Conservation (phyloP, 2,329 filamentous ascomycete genomes). For the Aureobasidium sp. region DNA sequence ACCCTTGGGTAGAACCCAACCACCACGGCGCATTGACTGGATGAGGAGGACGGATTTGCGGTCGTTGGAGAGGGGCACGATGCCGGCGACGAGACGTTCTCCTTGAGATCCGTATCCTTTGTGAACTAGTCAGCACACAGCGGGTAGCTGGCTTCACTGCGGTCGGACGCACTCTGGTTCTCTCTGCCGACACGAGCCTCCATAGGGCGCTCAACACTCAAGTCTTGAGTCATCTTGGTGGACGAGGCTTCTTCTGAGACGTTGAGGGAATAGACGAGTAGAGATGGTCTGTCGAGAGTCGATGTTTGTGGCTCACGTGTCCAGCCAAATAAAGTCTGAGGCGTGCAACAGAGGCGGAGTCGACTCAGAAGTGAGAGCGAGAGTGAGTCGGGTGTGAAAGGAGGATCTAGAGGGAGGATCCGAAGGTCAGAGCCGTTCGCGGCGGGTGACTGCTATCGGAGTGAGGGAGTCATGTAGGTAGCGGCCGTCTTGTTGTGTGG, state of each 20-base stretch:
- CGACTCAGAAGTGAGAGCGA: background rate
- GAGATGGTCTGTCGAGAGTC: background rate
- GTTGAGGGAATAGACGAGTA: background rate
- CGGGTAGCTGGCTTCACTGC: background rate
- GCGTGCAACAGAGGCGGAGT: constrained; percentile 16
- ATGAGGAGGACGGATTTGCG: constrained; percentile 86
- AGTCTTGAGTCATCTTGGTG: constrained; percentile 35
- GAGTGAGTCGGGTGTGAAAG: constrained; percentile 15
- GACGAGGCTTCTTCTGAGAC: background rate
- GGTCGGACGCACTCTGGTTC: constrained; percentile 65
- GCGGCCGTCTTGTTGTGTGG: background rate
- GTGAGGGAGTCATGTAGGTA: background rate
- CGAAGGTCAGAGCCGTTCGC: constrained; percentile 41
- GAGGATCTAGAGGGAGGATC: constrained; percentile 14
- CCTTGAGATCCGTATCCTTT: constrained; percentile 85
- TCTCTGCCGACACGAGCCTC: constrained; percentile 66
- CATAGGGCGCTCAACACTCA: constrained; percentile 35
- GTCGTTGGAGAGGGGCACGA: constrained; percentile 81
- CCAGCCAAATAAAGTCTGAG: constrained; percentile 16
- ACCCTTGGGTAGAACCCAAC: constrained; percentile 95
- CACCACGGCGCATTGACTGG: constrained; percentile 80
- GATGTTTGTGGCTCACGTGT: background rate
- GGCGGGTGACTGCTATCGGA: constrained; percentile 27
- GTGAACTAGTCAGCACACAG: constrained; percentile 19
- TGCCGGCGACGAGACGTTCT: constrained; percentile 88